These are phyloP conservation scores for Kickxella alabastrina DNA, from an alignment of 192 early-diverging fungal species.

Conservation along the genomic window DNA sequence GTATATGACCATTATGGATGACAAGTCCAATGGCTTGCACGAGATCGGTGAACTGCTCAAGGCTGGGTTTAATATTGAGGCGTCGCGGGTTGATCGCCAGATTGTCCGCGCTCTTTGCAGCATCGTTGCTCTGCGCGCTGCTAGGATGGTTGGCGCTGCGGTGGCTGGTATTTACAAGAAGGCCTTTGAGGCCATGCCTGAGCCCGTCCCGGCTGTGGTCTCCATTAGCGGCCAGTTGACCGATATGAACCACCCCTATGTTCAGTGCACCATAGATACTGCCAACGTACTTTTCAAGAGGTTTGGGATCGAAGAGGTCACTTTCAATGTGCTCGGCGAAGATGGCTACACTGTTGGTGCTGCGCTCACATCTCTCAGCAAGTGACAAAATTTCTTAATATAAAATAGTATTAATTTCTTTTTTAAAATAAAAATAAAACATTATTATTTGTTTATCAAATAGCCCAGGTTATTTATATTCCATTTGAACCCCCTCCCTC, in stretches of 20 bases:
- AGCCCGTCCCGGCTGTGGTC: constrained; percentile 10
- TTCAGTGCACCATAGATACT: constrained; percentile 23
- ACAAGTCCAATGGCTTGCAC: constrained; percentile 59
- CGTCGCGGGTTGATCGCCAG: constrained; percentile 72
- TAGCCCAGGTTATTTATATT: too few species aligned
- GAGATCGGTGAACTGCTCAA: constrained; percentile 67
- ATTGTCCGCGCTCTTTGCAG: constrained; percentile 78
- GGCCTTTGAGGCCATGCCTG: constrained; percentile 22
- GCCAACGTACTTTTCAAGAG: constrained; percentile 5
- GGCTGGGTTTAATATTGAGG: constrained; percentile 61
- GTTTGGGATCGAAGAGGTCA: constrained; percentile 8
- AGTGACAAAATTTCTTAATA: background rate
- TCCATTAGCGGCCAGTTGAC: constrained; percentile 47
- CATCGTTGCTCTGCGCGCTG: constrained; percentile 79
- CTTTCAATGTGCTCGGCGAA: constrained; percentile 34
- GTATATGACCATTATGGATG: constrained; percentile 73
- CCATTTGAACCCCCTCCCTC: too few species aligned
- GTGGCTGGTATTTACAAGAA: constrained; percentile 52
- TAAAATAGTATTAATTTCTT: too few species aligned
- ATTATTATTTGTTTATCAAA: constrained; percentile 23
- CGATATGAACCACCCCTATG: constrained; percentile 50
- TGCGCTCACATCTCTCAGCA: constrained; percentile 24
- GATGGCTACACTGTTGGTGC: constrained; percentile 44
- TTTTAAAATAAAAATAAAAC: background rate
- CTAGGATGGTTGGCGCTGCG: constrained; percentile 68